Percentiles rank a stretch among this genome's conserved stretches.
Conservation (phyloP, 129 eudicot genomes). For the Ambrosia artemisiifolia region DNA sequence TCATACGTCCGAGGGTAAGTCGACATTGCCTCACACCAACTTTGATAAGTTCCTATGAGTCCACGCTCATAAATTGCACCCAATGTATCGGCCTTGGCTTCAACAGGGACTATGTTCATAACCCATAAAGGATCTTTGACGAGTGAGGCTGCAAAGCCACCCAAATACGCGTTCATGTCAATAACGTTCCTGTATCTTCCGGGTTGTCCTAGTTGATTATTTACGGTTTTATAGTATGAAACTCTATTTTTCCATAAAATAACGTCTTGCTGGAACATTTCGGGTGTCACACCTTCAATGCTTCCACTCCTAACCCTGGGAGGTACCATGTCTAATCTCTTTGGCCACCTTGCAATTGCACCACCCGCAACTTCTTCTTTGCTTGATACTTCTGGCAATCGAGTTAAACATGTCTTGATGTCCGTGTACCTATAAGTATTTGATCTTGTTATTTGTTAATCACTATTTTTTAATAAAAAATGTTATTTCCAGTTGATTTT, state of each 20-base stretch:
- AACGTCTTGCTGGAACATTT: conserved; percentile 47
- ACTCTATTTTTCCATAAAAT: conserved; percentile 71
- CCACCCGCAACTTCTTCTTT: conserved; percentile 76
- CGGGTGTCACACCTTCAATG: conserved; percentile 54
- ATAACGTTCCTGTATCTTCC: conserved; percentile 87
- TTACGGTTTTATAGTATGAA: conserved; percentile 66
- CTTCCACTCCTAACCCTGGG: conserved; percentile 69
- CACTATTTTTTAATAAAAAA: neutral
- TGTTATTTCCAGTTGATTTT: neutral
- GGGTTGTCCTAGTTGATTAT: conserved; percentile 64
- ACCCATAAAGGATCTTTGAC: conserved; percentile 83
- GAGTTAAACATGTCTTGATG: conserved; percentile 81
- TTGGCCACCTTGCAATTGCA: conserved; percentile 74
- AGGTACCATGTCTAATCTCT: conserved; percentile 63
- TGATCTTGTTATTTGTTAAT: neutral
- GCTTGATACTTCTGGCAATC: conserved; percentile 65
- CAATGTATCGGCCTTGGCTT: conserved; percentile 78
- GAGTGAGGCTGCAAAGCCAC: conserved; percentile 93
- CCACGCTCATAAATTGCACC: conserved; percentile 90
- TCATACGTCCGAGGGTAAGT: conserved; percentile 95
- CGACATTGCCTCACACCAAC: conserved; percentile 99
- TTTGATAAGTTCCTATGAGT: conserved; percentile 88
- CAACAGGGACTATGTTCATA: conserved; percentile 89
- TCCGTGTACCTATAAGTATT: conserved; percentile 61
- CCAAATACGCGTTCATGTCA: conserved; percentile 90